These are phyloP conservation scores for Curvularia sp. DNA, from an alignment of 2,329 filamentous ascomycete genomes.

Conservation along the genomic window DNA sequence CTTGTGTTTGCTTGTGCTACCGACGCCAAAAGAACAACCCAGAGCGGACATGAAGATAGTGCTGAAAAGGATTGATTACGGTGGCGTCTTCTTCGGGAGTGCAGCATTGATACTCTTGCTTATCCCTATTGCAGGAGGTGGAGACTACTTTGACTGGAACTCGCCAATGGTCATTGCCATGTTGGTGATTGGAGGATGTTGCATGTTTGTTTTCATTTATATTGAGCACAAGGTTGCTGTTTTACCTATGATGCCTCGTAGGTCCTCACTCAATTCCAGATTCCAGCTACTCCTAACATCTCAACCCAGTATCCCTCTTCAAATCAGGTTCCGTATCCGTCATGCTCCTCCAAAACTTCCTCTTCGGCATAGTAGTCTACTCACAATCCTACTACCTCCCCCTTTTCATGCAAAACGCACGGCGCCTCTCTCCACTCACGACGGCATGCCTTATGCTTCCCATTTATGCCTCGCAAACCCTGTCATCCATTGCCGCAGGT, in stretches of 20 bases:
- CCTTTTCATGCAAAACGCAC: constrained; percentile 67
- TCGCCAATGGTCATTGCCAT: constrained; percentile 67
- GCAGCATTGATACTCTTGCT: constrained; percentile 66
- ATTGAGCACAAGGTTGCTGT: constrained; percentile 64
- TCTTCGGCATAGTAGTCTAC: constrained; percentile 68
- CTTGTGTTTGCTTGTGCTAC: constrained; percentile 27
- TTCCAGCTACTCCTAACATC: background rate
- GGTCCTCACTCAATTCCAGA: constrained; percentile 16
- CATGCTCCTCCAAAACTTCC: constrained; percentile 65
- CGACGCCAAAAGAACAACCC: constrained; percentile 57
- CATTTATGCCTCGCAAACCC: constrained; percentile 34
- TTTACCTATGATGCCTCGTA: constrained; percentile 65
- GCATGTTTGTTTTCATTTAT: constrained; percentile 59
- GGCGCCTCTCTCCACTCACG: constrained; percentile 53
- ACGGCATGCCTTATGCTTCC: constrained; percentile 62
- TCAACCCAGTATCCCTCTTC: constrained; percentile 59
- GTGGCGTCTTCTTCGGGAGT: constrained; percentile 63
- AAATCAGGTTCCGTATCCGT: constrained; percentile 60
- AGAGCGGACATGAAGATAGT: constrained; percentile 54
- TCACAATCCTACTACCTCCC: constrained; percentile 67
- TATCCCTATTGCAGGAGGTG: constrained; percentile 69
- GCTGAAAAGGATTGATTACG: constrained; percentile 66
- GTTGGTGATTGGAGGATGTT: constrained; percentile 60
- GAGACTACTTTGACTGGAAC: constrained; percentile 63
- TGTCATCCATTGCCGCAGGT: constrained; percentile 59